A percentile compares a stretch with the other conserved stretches of the same genome.
Evolutionary conservation across 345 rosid genomes (phyloP).

Genomic region (Xanthoceras sorbifolium): DNA sequence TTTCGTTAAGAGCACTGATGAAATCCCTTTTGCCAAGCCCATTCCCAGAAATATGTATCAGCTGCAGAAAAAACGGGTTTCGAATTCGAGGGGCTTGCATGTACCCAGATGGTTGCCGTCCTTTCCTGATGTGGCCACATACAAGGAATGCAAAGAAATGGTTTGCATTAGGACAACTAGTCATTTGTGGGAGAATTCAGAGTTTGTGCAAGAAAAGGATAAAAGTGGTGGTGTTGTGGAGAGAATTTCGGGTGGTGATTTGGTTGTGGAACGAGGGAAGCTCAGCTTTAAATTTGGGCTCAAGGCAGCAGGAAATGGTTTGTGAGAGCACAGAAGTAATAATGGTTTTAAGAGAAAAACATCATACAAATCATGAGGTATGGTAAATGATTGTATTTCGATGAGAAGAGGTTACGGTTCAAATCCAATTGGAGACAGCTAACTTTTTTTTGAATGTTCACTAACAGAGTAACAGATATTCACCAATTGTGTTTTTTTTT

Average conservation of each 20-base stretch:
- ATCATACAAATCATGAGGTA: too few species aligned
- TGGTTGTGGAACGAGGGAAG: conserved; percentile 21
- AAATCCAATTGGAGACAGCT: too few species aligned
- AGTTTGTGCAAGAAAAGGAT: not conserved
- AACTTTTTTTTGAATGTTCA: too few species aligned
- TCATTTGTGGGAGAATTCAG: conserved; percentile 33
- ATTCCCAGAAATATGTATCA: conserved; percentile 27
- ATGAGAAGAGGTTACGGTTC: too few species aligned
- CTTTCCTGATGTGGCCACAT: conserved; percentile 32
- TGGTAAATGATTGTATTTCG: too few species aligned
- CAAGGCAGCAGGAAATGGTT: not conserved
- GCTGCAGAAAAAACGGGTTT: not conserved
- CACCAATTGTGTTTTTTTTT: too few species aligned
- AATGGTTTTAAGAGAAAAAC: too few species aligned
- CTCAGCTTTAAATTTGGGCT: conserved; percentile 28
- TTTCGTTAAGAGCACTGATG: conserved; percentile 39
- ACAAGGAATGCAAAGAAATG: not conserved
- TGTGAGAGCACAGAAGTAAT: too few species aligned
- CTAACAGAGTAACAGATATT: too few species aligned
- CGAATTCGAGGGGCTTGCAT: conserved; percentile 10
- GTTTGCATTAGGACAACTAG: not conserved
- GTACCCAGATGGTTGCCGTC: conserved; percentile 45
- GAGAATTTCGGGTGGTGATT: conserved; percentile 10
- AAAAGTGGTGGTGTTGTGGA: not conserved
- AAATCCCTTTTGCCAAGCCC: conserved; percentile 64